Conservation (phyloP, 768 basidiomycete species). For the Pleurotus platypus region DNA sequence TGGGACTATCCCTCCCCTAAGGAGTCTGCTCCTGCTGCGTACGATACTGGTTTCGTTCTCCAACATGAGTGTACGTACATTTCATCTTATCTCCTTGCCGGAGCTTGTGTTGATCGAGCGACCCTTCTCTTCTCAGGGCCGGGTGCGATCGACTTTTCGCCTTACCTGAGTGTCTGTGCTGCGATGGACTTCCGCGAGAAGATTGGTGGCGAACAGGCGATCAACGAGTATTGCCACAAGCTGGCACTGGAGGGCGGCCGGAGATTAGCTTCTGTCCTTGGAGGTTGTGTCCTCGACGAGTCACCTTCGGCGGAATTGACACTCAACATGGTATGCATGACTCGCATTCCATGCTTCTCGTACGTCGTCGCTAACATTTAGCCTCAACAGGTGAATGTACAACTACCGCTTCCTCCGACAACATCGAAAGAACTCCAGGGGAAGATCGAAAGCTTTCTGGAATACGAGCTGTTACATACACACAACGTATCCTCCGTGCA, state of each 20-base stretch:
- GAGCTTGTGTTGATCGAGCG: too few relatives aligned
- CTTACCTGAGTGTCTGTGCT: conserved; percentile 49
- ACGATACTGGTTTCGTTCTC: conserved; percentile 38
- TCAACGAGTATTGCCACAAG: conserved; percentile 65
- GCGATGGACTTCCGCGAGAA: conserved; percentile 71
- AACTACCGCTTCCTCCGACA: conserved; percentile 26
- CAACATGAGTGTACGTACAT: conserved; percentile 45
- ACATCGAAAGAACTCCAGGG: conserved; percentile 10
- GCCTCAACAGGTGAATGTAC: conserved; percentile 28
- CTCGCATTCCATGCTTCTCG: neutral
- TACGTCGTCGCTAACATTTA: neutral
- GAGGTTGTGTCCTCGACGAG: conserved; percentile 57
- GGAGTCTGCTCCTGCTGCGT: conserved; percentile 20
- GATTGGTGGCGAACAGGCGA: conserved; percentile 73
- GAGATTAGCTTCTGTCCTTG: conserved; percentile 53
- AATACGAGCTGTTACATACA: conserved; percentile 23
- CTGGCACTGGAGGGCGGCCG: conserved; percentile 68
- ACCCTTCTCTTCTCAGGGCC: conserved; percentile 35
- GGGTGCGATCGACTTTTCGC: conserved; percentile 55
- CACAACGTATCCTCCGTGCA: conserved; percentile 27
- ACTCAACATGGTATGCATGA: conserved; percentile 57
- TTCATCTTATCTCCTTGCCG: too few relatives aligned
- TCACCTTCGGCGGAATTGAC: conserved; percentile 48
- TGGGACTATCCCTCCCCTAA: conserved; percentile 45
- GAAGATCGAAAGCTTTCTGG: conserved; percentile 20